These are phyloP conservation scores for Collybia sp. DNA, from an alignment of 768 basidiomycete species.

Conservation along the genomic window DNA sequence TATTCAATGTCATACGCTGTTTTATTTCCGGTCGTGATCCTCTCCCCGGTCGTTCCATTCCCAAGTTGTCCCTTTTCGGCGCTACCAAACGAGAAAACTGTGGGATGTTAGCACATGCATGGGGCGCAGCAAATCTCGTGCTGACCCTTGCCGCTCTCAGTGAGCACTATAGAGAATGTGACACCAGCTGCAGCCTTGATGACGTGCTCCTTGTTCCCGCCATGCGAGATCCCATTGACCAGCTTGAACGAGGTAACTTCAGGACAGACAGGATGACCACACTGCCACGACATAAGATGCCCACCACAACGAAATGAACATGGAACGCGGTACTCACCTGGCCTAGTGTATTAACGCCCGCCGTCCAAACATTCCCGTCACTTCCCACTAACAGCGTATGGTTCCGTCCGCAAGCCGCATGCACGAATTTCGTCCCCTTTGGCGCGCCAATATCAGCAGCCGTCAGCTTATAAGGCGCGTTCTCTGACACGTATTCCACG, in stretches of 20 bases:
- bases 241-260: constrained; percentile 65
- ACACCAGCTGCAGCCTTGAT: constrained; percentile 77
- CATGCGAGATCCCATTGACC: constrained; percentile 52
- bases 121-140: background rate
- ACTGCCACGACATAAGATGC: constrained; percentile 35
- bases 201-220: constrained; percentile 59
- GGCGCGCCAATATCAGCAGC: constrained; percentile 59
- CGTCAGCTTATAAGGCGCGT: constrained; percentile 58
- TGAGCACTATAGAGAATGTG: constrained; percentile 80
- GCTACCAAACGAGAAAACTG: constrained; percentile 88
- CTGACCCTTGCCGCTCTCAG: constrained; percentile 76
- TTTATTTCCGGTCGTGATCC: constrained; percentile 83
- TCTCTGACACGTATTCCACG: constrained; percentile 62
- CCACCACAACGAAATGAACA: background rate
- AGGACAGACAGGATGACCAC: constrained; percentile 61
- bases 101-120: background rate
- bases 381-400: constrained; percentile 83
- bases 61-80: constrained; percentile 92
- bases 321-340: constrained; percentile 49
- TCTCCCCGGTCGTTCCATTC: constrained; percentile 90
- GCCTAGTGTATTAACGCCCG: constrained; percentile 76
- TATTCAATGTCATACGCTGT: constrained; percentile 75
- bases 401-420: constrained; percentile 79
- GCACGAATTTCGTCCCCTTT: constrained; percentile 58
- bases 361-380: constrained; percentile 79